phyloP scores from a whole-genome alignment of 1,284 basidiomycete species.

The Filobasidium uniguttulatum region DNA sequence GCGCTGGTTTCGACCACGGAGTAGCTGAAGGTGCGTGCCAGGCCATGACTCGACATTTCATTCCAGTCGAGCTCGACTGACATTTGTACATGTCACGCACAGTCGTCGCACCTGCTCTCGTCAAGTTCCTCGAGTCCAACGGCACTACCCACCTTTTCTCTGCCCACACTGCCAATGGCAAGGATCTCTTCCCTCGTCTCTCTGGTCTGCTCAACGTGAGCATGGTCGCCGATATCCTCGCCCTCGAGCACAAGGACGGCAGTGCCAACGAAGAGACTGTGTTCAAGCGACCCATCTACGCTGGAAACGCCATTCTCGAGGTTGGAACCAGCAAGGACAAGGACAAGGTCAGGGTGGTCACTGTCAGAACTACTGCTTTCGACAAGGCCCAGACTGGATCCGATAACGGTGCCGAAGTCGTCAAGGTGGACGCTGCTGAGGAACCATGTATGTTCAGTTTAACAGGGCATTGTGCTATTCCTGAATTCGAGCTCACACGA shows the following conservation, averaged over 20 bases:
- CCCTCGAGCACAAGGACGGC: slow-evolving; percentile 58
- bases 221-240: slow-evolving; percentile 77
- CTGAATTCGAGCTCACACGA: background rate
- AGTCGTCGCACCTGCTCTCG: slow-evolving; percentile 43
- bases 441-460: slow-evolving; percentile 32
- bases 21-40: slow-evolving; percentile 37
- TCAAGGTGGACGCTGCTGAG: slow-evolving; percentile 54
- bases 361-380: slow-evolving; percentile 90
- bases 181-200: slow-evolving; percentile 70
- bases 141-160: slow-evolving; percentile 70
- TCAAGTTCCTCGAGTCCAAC: slow-evolving; percentile 37
- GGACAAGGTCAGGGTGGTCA: slow-evolving; percentile 75
- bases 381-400: slow-evolving; percentile 48
- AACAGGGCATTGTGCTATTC: background rate
- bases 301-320: slow-evolving; percentile 92
- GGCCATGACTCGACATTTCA: slow-evolving; percentile 23
- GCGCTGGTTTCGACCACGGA: slow-evolving; percentile 34
- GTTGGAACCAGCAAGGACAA: slow-evolving; percentile 57
- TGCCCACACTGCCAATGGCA: slow-evolving; percentile 59
- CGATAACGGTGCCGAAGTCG: slow-evolving; percentile 44
- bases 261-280: slow-evolving; percentile 41
- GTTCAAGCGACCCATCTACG: slow-evolving; percentile 91
- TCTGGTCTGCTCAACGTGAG: slow-evolving; percentile 75
- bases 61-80: background rate
- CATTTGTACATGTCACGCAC: slow-evolving; percentile 21